A percentile compares a stretch with the other conserved stretches of the same genome.
Conservation (phyloP, 2,329 filamentous ascomycete genomes). For the Monosporascus sp. region DNA sequence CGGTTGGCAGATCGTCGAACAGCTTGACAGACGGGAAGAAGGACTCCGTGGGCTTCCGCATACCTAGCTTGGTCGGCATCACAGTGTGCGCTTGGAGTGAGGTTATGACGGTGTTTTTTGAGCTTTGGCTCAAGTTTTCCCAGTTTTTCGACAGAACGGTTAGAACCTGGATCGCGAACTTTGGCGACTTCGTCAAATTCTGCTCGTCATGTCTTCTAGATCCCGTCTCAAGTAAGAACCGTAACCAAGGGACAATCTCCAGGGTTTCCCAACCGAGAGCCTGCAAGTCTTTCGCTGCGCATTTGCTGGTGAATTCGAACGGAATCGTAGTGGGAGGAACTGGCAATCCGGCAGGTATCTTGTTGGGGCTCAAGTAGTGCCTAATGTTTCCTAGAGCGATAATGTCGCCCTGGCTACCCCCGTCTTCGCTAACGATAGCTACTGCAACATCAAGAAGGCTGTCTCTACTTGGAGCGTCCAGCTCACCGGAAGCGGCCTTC, state of each 20-base stretch:
- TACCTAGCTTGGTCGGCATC: slow-evolving; percentile 86
- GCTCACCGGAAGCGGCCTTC: slow-evolving; percentile 65
- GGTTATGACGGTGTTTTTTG: slow-evolving; percentile 60
- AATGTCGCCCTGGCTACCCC: slow-evolving; percentile 60
- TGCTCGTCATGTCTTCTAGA: slow-evolving; percentile 56
- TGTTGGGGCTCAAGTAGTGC: slow-evolving; percentile 69
- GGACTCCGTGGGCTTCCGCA: slow-evolving; percentile 78
- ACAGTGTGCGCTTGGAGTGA: slow-evolving; percentile 65
- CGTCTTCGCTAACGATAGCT: slow-evolving; percentile 58
- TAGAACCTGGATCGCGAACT: slow-evolving; percentile 73
- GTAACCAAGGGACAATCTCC: slow-evolving; percentile 79
- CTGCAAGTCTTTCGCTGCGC: slow-evolving; percentile 64
- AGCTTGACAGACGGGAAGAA: slow-evolving; percentile 93
- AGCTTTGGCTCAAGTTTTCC: slow-evolving; percentile 67
- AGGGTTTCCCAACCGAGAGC: slow-evolving; percentile 83
- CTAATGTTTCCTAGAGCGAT: slow-evolving; percentile 72
- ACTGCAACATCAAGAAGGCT: slow-evolving; percentile 75
- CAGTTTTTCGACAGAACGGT: slow-evolving; percentile 82
- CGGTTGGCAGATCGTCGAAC: slow-evolving; percentile 86
- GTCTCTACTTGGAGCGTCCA: slow-evolving; percentile 63
- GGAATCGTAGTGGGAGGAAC: slow-evolving; percentile 79
- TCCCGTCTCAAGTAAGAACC: slow-evolving; percentile 68
- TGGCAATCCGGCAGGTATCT: slow-evolving; percentile 76
- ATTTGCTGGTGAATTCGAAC: slow-evolving; percentile 70
- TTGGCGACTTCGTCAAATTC: slow-evolving; percentile 64